Evolutionary conservation across 1,284 basidiomycete species (phyloP).

Genomic region (Trametes pubescens): DNA sequence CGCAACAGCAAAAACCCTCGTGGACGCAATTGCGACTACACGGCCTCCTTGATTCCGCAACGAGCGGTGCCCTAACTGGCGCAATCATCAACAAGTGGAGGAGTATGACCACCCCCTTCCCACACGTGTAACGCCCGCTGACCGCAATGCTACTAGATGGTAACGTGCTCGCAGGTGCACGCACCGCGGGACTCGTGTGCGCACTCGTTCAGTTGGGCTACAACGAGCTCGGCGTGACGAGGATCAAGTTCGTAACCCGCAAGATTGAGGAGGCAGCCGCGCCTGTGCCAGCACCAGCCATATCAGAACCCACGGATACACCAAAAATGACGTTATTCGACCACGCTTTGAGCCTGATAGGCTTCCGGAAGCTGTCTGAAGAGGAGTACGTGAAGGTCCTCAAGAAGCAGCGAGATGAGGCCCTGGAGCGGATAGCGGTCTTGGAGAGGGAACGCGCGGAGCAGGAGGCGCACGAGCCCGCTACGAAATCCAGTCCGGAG

Average conservation of each 20-base stretch:
- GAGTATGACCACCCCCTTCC: conserved; percentile 44
- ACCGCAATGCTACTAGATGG: conserved; percentile 47
- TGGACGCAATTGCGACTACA: conserved; percentile 63
- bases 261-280: conserved; percentile 31
- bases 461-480: neutral
- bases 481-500: neutral
- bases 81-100: conserved; percentile 56
- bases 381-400: conserved; percentile 68
- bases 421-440: conserved; percentile 62
- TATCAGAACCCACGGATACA: conserved; percentile 34
- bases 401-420: conserved; percentile 57
- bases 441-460: conserved; percentile 53
- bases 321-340: conserved; percentile 48
- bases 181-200: conserved; percentile 62
- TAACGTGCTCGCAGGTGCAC: conserved; percentile 57
- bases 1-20: conserved; percentile 35
- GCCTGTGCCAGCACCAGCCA: conserved; percentile 12
- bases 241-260: conserved; percentile 61
- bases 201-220: conserved; percentile 65
- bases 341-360: conserved; percentile 40
- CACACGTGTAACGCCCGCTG: conserved; percentile 9
- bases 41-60: conserved; percentile 65
- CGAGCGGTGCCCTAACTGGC: conserved; percentile 72
- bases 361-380: conserved; percentile 63
- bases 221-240: conserved; percentile 68